Evolutionary conservation across 306 rosid species (phyloP), one percentile per base, ranked within the genome.

Genomic region (Cucurbita ficifolia): DNA sequence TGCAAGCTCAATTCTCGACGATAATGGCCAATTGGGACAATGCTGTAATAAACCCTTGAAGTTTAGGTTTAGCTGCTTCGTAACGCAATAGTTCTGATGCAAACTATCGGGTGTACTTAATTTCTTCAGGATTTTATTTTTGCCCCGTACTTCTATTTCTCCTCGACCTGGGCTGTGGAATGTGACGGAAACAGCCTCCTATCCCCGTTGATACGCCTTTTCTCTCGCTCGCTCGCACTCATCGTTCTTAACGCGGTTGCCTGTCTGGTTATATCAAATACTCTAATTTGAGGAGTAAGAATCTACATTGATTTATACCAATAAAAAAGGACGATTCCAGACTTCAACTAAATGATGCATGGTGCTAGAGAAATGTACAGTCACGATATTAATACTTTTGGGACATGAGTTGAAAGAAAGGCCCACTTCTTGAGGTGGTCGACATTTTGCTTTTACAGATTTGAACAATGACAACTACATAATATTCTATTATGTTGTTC

Each of bases 1-100:
- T 65, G 53, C 39, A 10, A 65, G 72, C 72, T 65, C 24, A 33
- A 49, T 70, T 50, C 16, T 70, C 2, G 59, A 49, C 7, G 59
- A 29, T 70, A 5, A 50, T 16, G 50, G 74, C 10, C 29, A 29
- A 29, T 70, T 33, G 59, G 45, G 59, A 50, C 59, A 70, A 50
- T 70, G 74, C 59, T 59, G 40, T 33, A 16, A 50, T 33, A 33
- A 29, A 70, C 24, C 21, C 10, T 70, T 70, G 19, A 50, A 5
- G 59, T 70, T 51, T 70, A 50, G 74, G 74, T 70, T 70, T 70
- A 49, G 74, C 55, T 70, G 59, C 59, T 70, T 33, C 46, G 59
- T 70, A 70, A 50, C 8, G 74, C 74, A 33, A 70, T 70, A 49
- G 45, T 14, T 17, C 74, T 33, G 74, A 49, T 69, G 21, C 21